Base-by-base conservation (phyloP, 1,284 basidiomycete species). In the Neotropicomus parvogracilis region DNA sequence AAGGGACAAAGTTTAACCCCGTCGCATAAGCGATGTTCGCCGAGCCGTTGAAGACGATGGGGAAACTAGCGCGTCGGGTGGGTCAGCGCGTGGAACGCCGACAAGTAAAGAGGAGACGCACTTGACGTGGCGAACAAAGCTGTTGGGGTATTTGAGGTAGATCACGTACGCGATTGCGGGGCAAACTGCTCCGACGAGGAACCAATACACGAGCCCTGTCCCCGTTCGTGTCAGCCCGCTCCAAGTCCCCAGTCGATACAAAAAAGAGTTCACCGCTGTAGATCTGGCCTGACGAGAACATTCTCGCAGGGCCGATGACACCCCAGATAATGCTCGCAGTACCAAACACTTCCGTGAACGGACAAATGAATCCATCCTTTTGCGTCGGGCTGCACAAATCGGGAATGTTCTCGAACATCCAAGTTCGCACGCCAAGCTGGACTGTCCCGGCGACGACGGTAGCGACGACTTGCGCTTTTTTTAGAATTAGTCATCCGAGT, bases 41-140 rank as follows among this genome's bases (percentile, higher is more conserved):
- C 0, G 75, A 71, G 2, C 80, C 79, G 38, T 71, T 74, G 53
- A 84, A 73, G 36, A 81, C 67, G 46, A 84, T 72, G 0, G 77
- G 77, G 60, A 74, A 72, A 58, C 72, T 73, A 19, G 8, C 10
- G 24, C 24, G 24, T 8, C 5, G 5, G 5, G 24, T 24, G 27
- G 16, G 17, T 7, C 12, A 3, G 29, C 6, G 24, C 24, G 8
- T 24, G 4, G 19, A 16, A 13, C 1, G 11, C n/a, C n/a, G n/a
- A n/a, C n/a, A 16, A 8, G 24, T 5, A 24, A 24, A 24, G 24
- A 7, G 19, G 14, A 4, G 4, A 55, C 64, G 31, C 27, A 73
- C 68, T 79, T 78, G 62, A 77, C 55, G 55, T 75, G 76, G 31
- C 73, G 71, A 43, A 74, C 59, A 49, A 69, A 58, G 21, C 68